phyloP scores from a whole-genome alignment of 1,284 basidiomycete species.

The Leccinum angustisporum region DNA sequence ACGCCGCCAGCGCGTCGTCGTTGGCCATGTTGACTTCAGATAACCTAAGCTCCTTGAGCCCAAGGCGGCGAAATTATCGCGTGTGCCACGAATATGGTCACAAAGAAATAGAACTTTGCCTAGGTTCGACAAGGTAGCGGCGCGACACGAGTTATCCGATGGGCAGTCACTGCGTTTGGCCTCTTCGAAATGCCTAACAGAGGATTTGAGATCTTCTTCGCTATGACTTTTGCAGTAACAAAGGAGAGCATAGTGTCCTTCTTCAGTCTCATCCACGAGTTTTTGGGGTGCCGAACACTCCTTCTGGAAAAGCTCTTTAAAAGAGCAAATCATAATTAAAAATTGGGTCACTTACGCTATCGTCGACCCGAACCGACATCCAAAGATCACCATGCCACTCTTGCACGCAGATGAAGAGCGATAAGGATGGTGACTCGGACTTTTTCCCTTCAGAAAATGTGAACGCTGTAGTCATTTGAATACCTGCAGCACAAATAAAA shows the following conservation, averaged over 20 bases:
- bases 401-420: constrained; percentile 1
- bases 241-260: constrained; percentile 1
- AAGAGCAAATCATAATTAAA: no score
- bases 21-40: no score
- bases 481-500: neutral
- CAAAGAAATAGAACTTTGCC: constrained; percentile 5
- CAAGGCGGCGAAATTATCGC: neutral
- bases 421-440: neutral
- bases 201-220: constrained; percentile 3
- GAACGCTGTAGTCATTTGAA: neutral
- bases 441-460: neutral
- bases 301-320: neutral
- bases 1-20: no score
- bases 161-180: constrained; percentile 9
- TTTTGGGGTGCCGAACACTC: neutral
- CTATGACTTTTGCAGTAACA: neutral
- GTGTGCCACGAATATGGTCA: neutral
- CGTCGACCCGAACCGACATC: neutral
- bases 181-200: constrained; percentile 8
- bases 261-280: constrained; percentile 1
- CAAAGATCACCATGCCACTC: neutral
- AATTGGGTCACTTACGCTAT: neutral
- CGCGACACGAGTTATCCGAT: neutral
- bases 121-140: constrained; percentile 13
- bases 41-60: no score